phyloP scores from a whole-genome alignment of 164 flowering plant species.

The Kingdonia uniflora region DNA sequence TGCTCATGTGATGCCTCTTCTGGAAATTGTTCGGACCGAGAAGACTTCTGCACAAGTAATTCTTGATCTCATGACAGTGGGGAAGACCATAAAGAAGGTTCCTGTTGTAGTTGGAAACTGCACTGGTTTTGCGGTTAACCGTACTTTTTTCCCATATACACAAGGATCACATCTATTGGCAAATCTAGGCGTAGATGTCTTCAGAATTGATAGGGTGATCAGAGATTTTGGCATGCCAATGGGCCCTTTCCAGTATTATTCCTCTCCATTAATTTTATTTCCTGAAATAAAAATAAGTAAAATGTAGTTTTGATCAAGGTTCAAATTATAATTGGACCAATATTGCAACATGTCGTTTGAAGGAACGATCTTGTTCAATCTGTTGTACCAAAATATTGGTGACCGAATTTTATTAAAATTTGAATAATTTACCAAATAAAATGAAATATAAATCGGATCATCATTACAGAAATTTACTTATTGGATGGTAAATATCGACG shows the following conservation, averaged over 20 bases:
- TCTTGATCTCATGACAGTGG: constrained; percentile 18
- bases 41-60: constrained; percentile 3
- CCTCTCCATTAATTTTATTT: constrained; percentile 7
- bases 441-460: no score
- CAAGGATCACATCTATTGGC: constrained; percentile 21
- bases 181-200: constrained; percentile 71
- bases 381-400: no score
- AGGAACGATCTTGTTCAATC: no score
- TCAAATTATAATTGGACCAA: no score
- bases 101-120: constrained; percentile 98
- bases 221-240: constrained; percentile 5
- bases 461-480: no score
- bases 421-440: no score
- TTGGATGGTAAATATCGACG: no score
- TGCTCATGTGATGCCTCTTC: constrained; percentile 9
- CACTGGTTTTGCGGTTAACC: constrained; percentile 36
- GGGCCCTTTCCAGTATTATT: constrained; percentile 82
- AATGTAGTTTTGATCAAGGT: no score
- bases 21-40: constrained; percentile 5
- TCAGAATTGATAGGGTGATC: constrained; percentile 30
- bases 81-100: constrained; percentile 75
- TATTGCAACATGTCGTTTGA: no score
- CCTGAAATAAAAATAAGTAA: not conserved
- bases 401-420: no score
- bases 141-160: constrained; percentile 5